phyloP scores from a whole-genome alignment of 2,329 filamentous ascomycete genomes.

The Fusarium albosuccineum region DNA sequence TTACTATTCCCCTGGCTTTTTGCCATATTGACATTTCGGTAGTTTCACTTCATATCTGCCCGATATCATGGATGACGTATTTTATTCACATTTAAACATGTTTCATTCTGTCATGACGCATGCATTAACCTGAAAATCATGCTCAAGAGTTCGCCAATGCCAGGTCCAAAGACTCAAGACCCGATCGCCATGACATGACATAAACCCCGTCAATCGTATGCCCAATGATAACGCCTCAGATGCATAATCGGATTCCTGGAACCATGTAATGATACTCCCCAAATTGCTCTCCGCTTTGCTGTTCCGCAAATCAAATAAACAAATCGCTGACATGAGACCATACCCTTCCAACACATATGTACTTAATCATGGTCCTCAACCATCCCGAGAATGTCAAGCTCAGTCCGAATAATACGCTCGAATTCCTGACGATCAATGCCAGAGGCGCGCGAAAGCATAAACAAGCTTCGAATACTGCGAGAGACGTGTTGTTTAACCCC shows the following conservation, averaged over 20 bases:
- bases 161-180: conserved; percentile 11
- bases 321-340: neutral
- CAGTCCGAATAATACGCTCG: conserved; percentile 76
- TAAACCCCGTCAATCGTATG: conserved; percentile 13
- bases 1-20: too few species aligned
- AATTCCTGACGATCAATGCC: conserved; percentile 84
- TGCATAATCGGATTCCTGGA: conserved; percentile 33
- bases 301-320: conserved; percentile 4
- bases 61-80: neutral
- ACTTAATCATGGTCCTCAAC: conserved; percentile 68
- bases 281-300: conserved; percentile 1
- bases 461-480: conserved; percentile 82
- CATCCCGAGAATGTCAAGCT: conserved; percentile 77
- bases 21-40: too few species aligned
- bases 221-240: conserved; percentile 41
- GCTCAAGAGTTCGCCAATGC: conserved; percentile 17
- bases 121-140: conserved; percentile 7
- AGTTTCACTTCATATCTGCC: neutral
- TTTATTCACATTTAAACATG: conserved; percentile 13
- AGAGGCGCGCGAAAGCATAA: conserved; percentile 74
- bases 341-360: neutral
- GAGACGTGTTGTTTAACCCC: conserved; percentile 85
- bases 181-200: conserved; percentile 6
- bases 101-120: conserved; percentile 34
- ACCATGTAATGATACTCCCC: conserved; percentile 8